These are phyloP conservation scores for Thermoascus crustaceus DNA, from an alignment of 2,329 filamentous ascomycete genomes.

Conservation along the genomic window DNA sequence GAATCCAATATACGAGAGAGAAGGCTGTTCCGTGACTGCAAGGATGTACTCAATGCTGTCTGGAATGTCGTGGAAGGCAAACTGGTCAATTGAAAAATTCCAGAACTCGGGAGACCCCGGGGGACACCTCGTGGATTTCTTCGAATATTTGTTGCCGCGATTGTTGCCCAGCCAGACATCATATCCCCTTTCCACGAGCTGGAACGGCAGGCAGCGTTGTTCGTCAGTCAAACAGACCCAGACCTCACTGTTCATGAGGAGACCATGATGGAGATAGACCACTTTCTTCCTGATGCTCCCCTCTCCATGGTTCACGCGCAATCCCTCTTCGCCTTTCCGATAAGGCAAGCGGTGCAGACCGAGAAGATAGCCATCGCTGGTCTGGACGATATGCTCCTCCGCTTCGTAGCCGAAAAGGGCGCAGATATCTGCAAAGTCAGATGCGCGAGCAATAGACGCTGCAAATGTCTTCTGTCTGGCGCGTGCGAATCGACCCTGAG, in stretches of 20 bases:
- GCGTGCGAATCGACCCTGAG: constrained; percentile 59
- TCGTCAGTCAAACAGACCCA: constrained; percentile 91
- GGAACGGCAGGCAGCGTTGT: constrained; percentile 78
- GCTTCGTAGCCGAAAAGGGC: constrained; percentile 83
- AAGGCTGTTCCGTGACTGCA: constrained; percentile 69
- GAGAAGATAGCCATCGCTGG: constrained; percentile 84
- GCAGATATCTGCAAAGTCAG: constrained; percentile 92
- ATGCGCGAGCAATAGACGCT: constrained; percentile 70
- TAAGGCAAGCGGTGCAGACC: constrained; percentile 82
- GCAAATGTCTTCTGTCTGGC: constrained; percentile 63
- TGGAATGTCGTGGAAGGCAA: constrained; percentile 94
- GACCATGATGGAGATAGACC: constrained; percentile 87
- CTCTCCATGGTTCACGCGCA: constrained; percentile 61
- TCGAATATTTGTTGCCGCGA: constrained; percentile 97
- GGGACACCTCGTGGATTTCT: constrained; percentile 72
- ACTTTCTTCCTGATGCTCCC: constrained; percentile 70
- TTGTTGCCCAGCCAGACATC: constrained; percentile 99
- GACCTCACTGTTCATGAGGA: constrained; percentile 98
- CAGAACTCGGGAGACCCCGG: constrained; percentile 75
- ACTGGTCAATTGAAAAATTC: constrained; percentile 98
- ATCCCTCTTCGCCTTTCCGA: constrained; percentile 71
- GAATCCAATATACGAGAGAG: constrained; percentile 92
- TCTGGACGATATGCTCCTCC: constrained; percentile 94
- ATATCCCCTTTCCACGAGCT: constrained; percentile 80
- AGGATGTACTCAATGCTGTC: constrained; percentile 91